Evolutionary conservation across 2,329 filamentous ascomycete genomes (phyloP).

Genomic region (Cryphonectria nitschkei): DNA sequence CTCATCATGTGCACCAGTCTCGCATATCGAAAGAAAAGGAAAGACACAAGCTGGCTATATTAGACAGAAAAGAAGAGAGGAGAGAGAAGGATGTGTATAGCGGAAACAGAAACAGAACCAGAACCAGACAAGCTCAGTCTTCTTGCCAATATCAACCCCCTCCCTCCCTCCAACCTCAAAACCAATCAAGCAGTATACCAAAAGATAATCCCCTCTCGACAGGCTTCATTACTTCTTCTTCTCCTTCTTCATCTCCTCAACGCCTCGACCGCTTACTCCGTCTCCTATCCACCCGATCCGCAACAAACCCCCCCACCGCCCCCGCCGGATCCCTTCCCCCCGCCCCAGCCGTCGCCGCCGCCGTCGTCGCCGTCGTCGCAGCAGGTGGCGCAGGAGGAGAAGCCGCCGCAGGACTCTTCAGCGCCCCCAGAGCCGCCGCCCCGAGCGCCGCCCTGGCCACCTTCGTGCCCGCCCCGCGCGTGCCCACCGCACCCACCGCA

Average conservation of each 20-base stretch:
- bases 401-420: conserved; percentile 14
- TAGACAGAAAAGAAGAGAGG: not conserved
- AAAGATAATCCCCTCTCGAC: not conserved
- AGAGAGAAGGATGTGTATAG: not conserved
- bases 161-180: too few relatives aligned
- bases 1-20: not conserved
- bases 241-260: not conserved
- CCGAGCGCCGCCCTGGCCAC: conserved; percentile 35
- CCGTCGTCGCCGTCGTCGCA: not conserved
- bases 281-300: not conserved
- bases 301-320: not conserved
- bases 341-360: not conserved
- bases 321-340: not conserved
- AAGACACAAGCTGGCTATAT: not conserved
- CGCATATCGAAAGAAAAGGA: not conserved
- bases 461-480: conserved; percentile 32
- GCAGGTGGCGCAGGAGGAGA: not conserved
- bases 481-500: conserved; percentile 30
- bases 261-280: conserved; percentile 3
- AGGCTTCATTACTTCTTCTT: not conserved
- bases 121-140: not conserved
- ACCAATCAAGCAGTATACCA: too few relatives aligned
- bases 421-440: conserved; percentile 33
- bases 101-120: too few relatives aligned
- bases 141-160: not conserved